Conservation (phyloP, 2,329 filamentous ascomycete genomes). For the Beauveria rudraprayagi region DNA sequence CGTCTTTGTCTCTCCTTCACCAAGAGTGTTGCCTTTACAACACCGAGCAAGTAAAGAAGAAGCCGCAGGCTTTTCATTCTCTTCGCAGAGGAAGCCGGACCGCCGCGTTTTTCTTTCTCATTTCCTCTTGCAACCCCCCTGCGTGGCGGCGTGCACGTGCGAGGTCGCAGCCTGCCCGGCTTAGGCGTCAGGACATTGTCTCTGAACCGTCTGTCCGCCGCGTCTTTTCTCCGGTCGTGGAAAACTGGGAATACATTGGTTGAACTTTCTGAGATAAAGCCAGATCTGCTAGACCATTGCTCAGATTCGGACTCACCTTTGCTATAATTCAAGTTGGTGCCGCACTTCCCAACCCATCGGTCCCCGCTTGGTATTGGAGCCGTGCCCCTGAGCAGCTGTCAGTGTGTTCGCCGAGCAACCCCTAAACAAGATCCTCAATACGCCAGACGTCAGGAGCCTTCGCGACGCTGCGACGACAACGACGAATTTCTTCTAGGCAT, state of each 20-base stretch:
- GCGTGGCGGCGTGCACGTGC: background rate
- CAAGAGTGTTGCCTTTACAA: too few species aligned
- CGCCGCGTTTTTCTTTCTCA: background rate
- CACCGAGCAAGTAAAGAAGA: background rate
- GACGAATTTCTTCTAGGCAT: background rate
- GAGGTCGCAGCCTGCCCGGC: background rate
- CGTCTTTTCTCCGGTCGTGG: background rate
- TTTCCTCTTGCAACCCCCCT: background rate
- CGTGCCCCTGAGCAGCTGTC: background rate
- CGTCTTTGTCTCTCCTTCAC: background rate
- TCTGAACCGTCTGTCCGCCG: background rate
- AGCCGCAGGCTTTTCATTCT: background rate
- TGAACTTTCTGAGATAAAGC: background rate
- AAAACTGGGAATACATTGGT: background rate
- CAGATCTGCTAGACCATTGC: background rate
- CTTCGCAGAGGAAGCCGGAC: background rate
- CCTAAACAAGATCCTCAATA: background rate
- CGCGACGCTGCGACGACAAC: background rate
- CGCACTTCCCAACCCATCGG: background rate
- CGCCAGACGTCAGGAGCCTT: slow-evolving; percentile 8
- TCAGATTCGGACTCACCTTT: background rate
- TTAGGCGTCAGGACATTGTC: background rate
- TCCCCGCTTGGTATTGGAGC: background rate
- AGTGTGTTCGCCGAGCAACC: slow-evolving; percentile 8
- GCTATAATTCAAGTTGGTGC: background rate